Percentiles rank a stretch among this genome's conserved stretches.
phyloP scores from a whole-genome alignment of 495 filamentous ascomycete species.

The Aspergillus olivimuriae region DNA sequence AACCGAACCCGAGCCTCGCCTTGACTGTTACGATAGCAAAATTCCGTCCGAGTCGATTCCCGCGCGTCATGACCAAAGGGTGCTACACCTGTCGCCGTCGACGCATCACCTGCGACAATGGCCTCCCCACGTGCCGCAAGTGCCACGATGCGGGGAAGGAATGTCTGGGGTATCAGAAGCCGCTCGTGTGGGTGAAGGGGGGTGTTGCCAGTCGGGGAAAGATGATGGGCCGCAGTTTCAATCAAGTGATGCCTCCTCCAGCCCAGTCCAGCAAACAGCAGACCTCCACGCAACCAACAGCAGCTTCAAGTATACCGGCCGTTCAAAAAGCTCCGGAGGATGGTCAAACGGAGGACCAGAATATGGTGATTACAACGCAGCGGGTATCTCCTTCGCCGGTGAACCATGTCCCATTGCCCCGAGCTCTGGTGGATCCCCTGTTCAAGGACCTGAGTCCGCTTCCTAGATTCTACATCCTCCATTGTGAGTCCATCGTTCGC shows the following conservation, averaged over 20 bases:
- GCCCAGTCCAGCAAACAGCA: not conserved
- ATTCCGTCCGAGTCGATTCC: not conserved
- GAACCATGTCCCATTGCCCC: conserved; percentile 21
- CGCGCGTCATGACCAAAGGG: conserved; percentile 38
- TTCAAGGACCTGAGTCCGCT: conserved; percentile 32
- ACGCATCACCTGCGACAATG: conserved; percentile 54
- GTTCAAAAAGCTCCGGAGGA: not conserved
- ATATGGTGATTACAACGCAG: conserved; percentile 10
- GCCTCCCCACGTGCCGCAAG: conserved; percentile 55
- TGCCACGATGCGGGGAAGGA: conserved; percentile 57
- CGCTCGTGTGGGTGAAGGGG: conserved; percentile 46
- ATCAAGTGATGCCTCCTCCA: conserved; percentile 22
- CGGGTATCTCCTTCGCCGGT: not conserved
- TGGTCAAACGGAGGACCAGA: conserved; percentile 8
- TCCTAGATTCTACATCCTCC: conserved; percentile 34
- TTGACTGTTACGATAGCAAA: conserved; percentile 1
- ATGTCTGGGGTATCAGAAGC: conserved; percentile 57
- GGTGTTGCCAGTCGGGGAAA: conserved; percentile 44
- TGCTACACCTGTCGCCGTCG: conserved; percentile 46
- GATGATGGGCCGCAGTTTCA: conserved; percentile 46
- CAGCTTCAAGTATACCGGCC: not conserved
- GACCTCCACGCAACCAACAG: no score
- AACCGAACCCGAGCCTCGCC: conserved; percentile 4
- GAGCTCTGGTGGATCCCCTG: conserved; percentile 38
- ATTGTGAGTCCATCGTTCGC: conserved; percentile 26